A percentile compares a stretch with the other conserved stretches of the same genome.
Conservation (phyloP, 2,329 filamentous ascomycete species). For the Fusarium proliferatum region DNA sequence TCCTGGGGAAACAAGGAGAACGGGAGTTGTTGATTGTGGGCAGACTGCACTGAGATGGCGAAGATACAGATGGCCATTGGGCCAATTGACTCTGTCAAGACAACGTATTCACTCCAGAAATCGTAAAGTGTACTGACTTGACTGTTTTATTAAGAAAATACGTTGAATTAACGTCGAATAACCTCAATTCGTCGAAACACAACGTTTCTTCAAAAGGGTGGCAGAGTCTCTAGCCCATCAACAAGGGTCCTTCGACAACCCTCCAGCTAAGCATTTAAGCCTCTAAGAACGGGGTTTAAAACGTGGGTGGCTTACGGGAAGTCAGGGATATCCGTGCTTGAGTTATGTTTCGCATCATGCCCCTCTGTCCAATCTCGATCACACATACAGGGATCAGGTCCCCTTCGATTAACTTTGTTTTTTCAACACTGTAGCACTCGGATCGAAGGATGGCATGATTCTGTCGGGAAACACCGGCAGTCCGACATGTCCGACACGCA, state of each 20-base stretch:
- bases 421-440: conserved; percentile 23
- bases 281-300: conserved; percentile 6
- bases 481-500: conserved; percentile 20
- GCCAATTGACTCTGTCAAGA: not conserved
- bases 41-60: conserved; percentile 10
- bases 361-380: conserved; percentile 10
- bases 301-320: conserved; percentile 9
- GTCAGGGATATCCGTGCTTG: conserved; percentile 31
- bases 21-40: not conserved
- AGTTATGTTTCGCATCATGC: conserved; percentile 36
- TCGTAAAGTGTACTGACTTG: not conserved
- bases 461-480: conserved; percentile 43
- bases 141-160: not conserved
- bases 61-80: not conserved
- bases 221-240: conserved; percentile 20
- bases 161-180: conserved; percentile 5
- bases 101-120: not conserved
- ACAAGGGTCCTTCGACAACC: conserved; percentile 13
- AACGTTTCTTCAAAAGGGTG: conserved; percentile 29
- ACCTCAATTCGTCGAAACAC: conserved; percentile 10
- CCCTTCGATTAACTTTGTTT: conserved; percentile 30
- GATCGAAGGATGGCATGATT: conserved; percentile 45
- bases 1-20: conserved; percentile 25
- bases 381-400: conserved; percentile 22
- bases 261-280: not conserved